phyloP scores from a whole-genome alignment of 225 moss, liverwort and hornwort species.

The Asterella californica region DNA sequence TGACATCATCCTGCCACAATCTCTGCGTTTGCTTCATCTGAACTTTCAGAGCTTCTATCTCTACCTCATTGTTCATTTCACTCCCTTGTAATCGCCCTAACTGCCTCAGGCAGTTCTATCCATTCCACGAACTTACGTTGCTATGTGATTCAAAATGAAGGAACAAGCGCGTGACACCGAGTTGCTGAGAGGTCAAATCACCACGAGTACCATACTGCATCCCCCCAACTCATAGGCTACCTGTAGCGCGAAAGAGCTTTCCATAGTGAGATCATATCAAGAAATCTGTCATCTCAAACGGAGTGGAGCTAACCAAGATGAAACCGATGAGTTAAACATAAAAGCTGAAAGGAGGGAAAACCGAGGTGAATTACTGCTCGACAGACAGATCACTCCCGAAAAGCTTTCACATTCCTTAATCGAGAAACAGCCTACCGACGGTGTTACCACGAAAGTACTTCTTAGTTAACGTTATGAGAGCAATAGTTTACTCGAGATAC shows the following conservation, averaged over 20 bases:
- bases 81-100: background rate
- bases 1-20: constrained; percentile 31
- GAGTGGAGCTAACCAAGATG: too few species aligned
- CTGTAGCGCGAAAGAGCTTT: background rate
- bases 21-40: constrained; percentile 25
- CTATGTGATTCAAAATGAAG: background rate
- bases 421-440: background rate
- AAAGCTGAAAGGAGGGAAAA: background rate
- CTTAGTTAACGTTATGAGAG: too few species aligned
- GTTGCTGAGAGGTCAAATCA: background rate
- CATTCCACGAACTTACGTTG: background rate
- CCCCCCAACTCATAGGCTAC: background rate
- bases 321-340: too few species aligned
- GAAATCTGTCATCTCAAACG: too few species aligned
- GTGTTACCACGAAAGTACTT: too few species aligned
- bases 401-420: background rate
- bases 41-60: constrained; percentile 26
- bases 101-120: background rate
- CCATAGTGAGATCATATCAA: background rate
- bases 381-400: background rate
- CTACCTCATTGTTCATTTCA: constrained; percentile 23
- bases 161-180: background rate
- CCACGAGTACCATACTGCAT: background rate
- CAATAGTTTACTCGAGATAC: too few species aligned
- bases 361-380: background rate